phyloP scores from a whole-genome alignment of 2,329 filamentous ascomycete genomes.

The Pezicula radicicola region DNA sequence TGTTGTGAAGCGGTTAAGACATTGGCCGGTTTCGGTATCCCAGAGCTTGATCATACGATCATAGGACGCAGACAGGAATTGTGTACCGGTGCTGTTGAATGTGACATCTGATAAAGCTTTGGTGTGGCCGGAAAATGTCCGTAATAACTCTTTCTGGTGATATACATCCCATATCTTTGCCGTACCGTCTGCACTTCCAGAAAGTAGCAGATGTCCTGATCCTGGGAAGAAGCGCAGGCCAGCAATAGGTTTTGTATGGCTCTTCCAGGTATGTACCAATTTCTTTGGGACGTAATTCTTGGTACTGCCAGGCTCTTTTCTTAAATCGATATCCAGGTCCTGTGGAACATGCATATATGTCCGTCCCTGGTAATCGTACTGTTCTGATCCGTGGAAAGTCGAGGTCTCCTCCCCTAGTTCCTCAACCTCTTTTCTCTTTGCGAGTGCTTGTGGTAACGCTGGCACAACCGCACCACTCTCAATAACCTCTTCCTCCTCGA shows the following conservation, averaged over 20 bases:
- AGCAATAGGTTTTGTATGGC: constrained; percentile 80
- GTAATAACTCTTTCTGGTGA: constrained; percentile 81
- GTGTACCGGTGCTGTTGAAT: constrained; percentile 78
- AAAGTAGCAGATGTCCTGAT: constrained; percentile 85
- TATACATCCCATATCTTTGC: constrained; percentile 96
- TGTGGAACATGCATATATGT: constrained; percentile 98
- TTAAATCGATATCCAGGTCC: constrained; percentile 81
- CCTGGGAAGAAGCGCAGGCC: constrained; percentile 85
- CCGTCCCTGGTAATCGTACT: constrained; percentile 90
- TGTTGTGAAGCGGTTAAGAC: constrained; percentile 83
- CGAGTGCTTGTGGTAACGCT: constrained; percentile 52
- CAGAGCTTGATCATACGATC: constrained; percentile 96
- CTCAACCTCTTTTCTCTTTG: constrained; percentile 54
- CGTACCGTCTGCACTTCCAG: constrained; percentile 84
- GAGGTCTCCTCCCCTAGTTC: constrained; percentile 72
- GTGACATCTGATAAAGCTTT: constrained; percentile 88
- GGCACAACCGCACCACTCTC: constrained; percentile 60
- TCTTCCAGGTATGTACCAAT: constrained; percentile 84
- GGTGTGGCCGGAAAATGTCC: constrained; percentile 86
- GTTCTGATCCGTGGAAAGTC: constrained; percentile 77
- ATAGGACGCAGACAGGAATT: constrained; percentile 88
- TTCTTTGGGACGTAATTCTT: constrained; percentile 97
- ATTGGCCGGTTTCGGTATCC: constrained; percentile 94
- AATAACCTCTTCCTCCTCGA: constrained; percentile 69
- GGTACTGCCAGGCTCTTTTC: constrained; percentile 72